A percentile compares a stretch with the other conserved stretches of the same genome.
Evolutionary conservation across 1,284 basidiomycete genomes (phyloP).

Genomic region (Heterobasidion irregulare): DNA sequence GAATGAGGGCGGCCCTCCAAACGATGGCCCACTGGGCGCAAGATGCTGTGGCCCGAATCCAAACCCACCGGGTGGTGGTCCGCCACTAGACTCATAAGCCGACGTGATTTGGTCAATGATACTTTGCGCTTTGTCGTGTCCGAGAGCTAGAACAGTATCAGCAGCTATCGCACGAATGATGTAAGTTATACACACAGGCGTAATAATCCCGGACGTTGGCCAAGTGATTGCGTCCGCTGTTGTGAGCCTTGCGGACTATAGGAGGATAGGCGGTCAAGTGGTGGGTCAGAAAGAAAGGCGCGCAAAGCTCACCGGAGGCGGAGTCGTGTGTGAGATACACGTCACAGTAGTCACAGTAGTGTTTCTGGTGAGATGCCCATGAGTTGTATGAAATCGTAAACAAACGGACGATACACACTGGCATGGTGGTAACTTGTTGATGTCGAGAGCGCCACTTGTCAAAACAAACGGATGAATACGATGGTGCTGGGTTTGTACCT

Average conservation of each 20-base stretch:
- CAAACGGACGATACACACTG: slow-evolving; percentile 29
- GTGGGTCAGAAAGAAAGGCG: not conserved
- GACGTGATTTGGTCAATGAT: slow-evolving; percentile 95
- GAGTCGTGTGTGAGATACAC: slow-evolving; percentile 88
- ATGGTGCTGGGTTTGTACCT: not conserved
- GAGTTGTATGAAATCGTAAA: not conserved
- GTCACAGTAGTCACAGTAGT: slow-evolving; percentile 91
- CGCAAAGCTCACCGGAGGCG: slow-evolving; percentile 54
- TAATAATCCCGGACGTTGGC: slow-evolving; percentile 97
- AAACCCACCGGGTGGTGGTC: slow-evolving; percentile 79
- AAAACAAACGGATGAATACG: not conserved
- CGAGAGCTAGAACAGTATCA: slow-evolving; percentile 54
- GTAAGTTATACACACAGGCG: slow-evolving; percentile 57
- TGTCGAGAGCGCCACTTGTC: slow-evolving; percentile 8
- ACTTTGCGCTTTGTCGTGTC: slow-evolving; percentile 92
- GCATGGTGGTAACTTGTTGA: slow-evolving; percentile 29
- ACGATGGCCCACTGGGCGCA: slow-evolving; percentile 14
- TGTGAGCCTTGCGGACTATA: slow-evolving; percentile 93
- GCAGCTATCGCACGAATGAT: slow-evolving; percentile 1
- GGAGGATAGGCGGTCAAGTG: slow-evolving; percentile 9
- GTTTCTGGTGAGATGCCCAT: slow-evolving; percentile 44
- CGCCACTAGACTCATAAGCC: slow-evolving; percentile 79
- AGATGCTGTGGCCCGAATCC: slow-evolving; percentile 73
- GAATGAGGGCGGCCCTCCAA: slow-evolving; percentile 21
- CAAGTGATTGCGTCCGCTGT: slow-evolving; percentile 93